Evolutionary conservation across 805 yeast genomes (phyloP), one percentile per base, ranked within the genome.

Genomic region (Candida dajiaensis): DNA sequence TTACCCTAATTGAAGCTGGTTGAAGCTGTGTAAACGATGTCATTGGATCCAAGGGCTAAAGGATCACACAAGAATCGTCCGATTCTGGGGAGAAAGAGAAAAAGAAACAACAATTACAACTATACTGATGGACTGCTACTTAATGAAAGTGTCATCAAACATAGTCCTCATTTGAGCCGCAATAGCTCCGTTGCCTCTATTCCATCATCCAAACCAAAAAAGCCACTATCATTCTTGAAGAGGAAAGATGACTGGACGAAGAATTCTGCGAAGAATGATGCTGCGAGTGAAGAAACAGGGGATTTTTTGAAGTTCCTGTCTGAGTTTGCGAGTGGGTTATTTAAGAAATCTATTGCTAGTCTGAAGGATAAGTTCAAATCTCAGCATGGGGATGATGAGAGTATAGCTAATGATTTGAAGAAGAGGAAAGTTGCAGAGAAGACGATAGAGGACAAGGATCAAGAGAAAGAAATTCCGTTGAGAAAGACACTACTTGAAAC

Each of bases 201-300:
- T 33, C 36, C 36, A 33, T 9, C 36, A 9, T 33, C 36, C 11
- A 33, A 33, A 33, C 11, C 36, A 9, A 33, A 33, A 12, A n/a
- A 33, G 2, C 36, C 36, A n/a, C n/a, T 33, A 33, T 36, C 13
- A 20, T 20, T 20, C n/a, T 20, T 36, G 22, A 36, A 36, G 39
- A 36, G 12, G n/a, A 36, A 19, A 19, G 39, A 20, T 11, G 55
- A 54, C 28, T 54, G 58, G 58, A 52, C 55, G 1, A 23, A 16
- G 13, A 41, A 44, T 8, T 25, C 35, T 2, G 18, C 42, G 20
- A 20, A 35, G 11, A 33, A 40, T 12, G 57, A 56, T 44, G 55
- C 59, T 12, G 48, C 59, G 10, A 41, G 43, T 26, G 46, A 43
- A 13, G 59, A 56, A 29, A 45, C 57, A 2, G 50, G 45, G 15